Evolutionary conservation across 2,329 filamentous ascomycete species (phyloP).

Genomic region (Hymenoscyphus linearis): DNA sequence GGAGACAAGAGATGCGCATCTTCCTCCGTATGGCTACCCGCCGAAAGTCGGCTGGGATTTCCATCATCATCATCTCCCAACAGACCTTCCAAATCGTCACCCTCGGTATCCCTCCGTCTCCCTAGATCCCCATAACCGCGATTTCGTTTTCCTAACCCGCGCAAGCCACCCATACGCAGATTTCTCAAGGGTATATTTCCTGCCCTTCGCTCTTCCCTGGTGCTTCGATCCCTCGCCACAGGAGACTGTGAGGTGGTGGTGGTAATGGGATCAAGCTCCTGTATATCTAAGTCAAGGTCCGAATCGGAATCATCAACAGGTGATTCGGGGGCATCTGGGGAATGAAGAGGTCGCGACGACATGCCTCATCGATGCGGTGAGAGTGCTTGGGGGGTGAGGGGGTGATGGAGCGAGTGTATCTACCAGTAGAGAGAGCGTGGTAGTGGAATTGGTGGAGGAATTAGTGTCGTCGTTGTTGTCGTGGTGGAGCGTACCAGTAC

Average conservation of each 20-base stretch:
- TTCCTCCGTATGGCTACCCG: conserved; percentile 58
- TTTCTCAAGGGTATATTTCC: conserved; percentile 63
- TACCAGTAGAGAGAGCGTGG: neutral
- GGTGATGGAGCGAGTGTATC: neutral
- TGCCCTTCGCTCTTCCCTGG: conserved; percentile 26
- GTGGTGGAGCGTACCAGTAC: neutral
- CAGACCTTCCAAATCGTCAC: conserved; percentile 63
- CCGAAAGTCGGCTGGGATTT: conserved; percentile 49
- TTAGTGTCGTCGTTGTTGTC: neutral
- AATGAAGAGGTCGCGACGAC: conserved; percentile 32
- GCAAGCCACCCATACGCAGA: conserved; percentile 60
- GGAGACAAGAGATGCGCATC: conserved; percentile 66
- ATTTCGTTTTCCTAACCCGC: conserved; percentile 46
- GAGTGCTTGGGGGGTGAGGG: neutral
- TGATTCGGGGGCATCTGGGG: conserved; percentile 49
- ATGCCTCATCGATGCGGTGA: conserved; percentile 34
- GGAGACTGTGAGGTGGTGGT: conserved; percentile 22
- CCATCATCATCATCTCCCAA: conserved; percentile 55
- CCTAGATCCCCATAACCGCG: conserved; percentile 58
- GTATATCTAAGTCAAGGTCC: conserved; percentile 68
- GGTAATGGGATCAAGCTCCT: conserved; percentile 66
- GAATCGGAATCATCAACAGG: conserved; percentile 67
- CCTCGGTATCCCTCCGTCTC: conserved; percentile 47
- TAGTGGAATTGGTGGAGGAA: neutral
- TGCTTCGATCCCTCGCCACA: conserved; percentile 26